Evolutionary conservation across 2,329 filamentous ascomycete species (phyloP).

Genomic region (Hirsutella minnesotensis): DNA sequence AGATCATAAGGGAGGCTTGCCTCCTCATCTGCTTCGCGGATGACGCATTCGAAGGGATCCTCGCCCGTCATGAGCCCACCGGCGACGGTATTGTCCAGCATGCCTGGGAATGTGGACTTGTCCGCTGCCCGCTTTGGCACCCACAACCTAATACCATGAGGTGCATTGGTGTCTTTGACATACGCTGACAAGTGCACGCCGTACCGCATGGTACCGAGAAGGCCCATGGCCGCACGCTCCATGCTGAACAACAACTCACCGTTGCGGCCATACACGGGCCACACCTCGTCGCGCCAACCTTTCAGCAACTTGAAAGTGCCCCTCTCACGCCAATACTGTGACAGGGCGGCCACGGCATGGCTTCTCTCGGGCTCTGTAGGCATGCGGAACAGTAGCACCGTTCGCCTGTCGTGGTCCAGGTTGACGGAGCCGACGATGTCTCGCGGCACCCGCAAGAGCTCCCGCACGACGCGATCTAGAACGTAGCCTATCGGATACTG

Average conservation of each 20-base stretch:
- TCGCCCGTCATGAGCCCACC: slow-evolving; percentile 69
- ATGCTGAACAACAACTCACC: slow-evolving; percentile 57
- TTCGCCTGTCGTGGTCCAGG: slow-evolving; percentile 47
- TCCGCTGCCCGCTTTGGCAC: slow-evolving; percentile 61
- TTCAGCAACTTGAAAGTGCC: slow-evolving; percentile 60
- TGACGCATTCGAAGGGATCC: slow-evolving; percentile 64
- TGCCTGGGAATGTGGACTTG: slow-evolving; percentile 83
- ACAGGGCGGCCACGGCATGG: slow-evolving; percentile 39
- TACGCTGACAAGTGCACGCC: slow-evolving; percentile 76
- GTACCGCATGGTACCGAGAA: slow-evolving; percentile 68
- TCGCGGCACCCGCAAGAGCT: slow-evolving; percentile 34
- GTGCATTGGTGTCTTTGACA: slow-evolving; percentile 28
- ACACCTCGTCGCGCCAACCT: slow-evolving; percentile 73
- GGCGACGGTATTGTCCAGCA: slow-evolving; percentile 91
- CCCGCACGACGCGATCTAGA: slow-evolving; percentile 35
- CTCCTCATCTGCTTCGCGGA: slow-evolving; percentile 83
- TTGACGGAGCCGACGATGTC: slow-evolving; percentile 45
- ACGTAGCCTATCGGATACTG: slow-evolving; percentile 53
- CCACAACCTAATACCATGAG: slow-evolving; percentile 65
- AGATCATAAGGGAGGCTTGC: slow-evolving; percentile 63
- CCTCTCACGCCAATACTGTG: slow-evolving; percentile 56
- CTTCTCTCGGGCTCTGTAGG: slow-evolving; percentile 52
- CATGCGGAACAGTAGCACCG: slow-evolving; percentile 50
- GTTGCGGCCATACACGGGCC: slow-evolving; percentile 61
- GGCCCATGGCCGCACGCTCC: slow-evolving; percentile 61